Conservation (phyloP, 768 basidiomycete genomes). For the Daedaleopsis sinensis region DNA sequence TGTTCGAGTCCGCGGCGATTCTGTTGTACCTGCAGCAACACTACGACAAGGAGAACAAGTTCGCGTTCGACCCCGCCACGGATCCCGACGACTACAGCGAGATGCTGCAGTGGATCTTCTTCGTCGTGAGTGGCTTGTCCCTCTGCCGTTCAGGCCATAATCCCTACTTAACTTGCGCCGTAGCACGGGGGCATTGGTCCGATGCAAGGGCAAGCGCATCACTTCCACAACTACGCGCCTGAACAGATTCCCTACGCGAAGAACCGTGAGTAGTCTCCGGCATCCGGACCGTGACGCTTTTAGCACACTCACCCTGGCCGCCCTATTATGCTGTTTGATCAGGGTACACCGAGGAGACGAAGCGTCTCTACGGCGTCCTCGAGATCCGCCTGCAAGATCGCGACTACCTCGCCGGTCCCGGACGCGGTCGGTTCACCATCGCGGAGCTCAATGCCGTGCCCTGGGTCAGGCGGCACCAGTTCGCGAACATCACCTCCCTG, state of each 20-base stretch:
- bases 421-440: conserved; percentile 64
- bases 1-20: conserved; percentile 84
- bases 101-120: conserved; percentile 87
- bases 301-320: conserved; percentile 19
- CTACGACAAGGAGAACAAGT: conserved; percentile 74
- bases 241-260: conserved; percentile 72
- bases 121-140: conserved; percentile 49
- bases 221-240: conserved; percentile 65
- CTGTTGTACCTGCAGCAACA: conserved; percentile 80
- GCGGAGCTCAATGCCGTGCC: conserved; percentile 73
- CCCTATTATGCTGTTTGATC: conserved; percentile 10
- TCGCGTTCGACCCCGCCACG: conserved; percentile 62
- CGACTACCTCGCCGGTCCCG: conserved; percentile 84
- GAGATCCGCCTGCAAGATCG: conserved; percentile 73
- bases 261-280: conserved; percentile 46
- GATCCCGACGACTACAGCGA: conserved; percentile 67
- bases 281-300: neutral
- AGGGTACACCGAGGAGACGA: conserved; percentile 83
- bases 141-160: neutral
- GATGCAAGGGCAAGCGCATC: conserved; percentile 81
- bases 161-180: neutral
- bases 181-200: conserved; percentile 84
- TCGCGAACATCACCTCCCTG: conserved; percentile 55
- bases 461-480: conserved; percentile 58
- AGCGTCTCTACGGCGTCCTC: conserved; percentile 79